Evolutionary conservation across 179 eudicot genomes (phyloP), one percentile per base, ranked within the genome.

Genomic region (Pouteria campechiana): DNA sequence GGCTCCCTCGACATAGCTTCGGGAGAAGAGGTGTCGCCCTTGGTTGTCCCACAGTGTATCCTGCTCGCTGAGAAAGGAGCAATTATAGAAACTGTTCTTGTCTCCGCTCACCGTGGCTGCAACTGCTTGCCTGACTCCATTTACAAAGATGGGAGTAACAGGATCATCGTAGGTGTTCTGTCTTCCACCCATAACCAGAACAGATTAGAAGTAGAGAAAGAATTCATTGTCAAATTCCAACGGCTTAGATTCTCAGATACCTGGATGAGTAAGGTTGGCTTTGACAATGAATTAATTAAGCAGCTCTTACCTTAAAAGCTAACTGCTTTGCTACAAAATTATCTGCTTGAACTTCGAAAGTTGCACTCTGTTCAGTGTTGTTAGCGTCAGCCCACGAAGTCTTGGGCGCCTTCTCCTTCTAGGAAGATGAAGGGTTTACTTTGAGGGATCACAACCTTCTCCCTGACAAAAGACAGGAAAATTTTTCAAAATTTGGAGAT

Each of bases 21-120:
- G 41, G 2, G 64, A 50, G 17, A 68, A 87, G 57, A 67, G 83
- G 55, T 83, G 96, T 6, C 87, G 72, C 46, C 96, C 94, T 5
- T 32, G 28, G 9, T 40, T 52, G 37, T 87, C 96, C 57, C 68
- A 75, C 16, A 87, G 55, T 0, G 96, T 83, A 61, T 83, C 88
- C 24, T 79, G 87, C 14, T 63, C 51, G 37, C 96, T 74, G 13
- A 33, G 44, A 17, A 87, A 83, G 8, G 59, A 64, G 33, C 92
- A 83, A 0, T 54, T 37, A 36, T 72, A 87, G 44, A 72, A 83
- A 5, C 84, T 74, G 17, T 47, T 67, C 51, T 62, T 83, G 58
- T 87, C 95, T 1, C 54, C 88, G 2, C 44, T 50, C 5, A 64
- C 63, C 38, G 60, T 27, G 0, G 57, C 65, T 0, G 96, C 89